Evolutionary conservation across 257 asterid species (phyloP).

Genomic region (Fraxinus pennsylvanica): DNA sequence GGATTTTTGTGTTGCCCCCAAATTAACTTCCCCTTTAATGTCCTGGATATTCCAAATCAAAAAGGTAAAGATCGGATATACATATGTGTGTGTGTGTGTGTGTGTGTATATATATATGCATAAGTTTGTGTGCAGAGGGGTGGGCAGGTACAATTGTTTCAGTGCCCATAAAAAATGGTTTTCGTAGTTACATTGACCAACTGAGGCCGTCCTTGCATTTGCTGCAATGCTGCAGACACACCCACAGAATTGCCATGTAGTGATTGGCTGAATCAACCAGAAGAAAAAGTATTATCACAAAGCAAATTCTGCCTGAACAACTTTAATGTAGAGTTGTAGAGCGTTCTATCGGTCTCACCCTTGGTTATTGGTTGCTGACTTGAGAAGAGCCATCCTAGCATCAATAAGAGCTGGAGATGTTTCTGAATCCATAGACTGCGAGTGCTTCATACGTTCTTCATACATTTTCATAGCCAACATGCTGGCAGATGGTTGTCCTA

Average conservation of each 20-base stretch:
- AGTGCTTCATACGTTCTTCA: constrained; percentile 92
- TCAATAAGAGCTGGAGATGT: constrained; percentile 74
- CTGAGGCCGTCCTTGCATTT: constrained; percentile 93
- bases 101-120: not conserved
- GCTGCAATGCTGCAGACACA: constrained; percentile 96
- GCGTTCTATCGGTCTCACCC: constrained; percentile 53
- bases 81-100: not conserved
- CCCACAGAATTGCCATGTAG: constrained; percentile 82
- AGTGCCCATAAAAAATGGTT: constrained; percentile 4
- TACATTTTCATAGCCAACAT: constrained; percentile 93
- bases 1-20: constrained; percentile 74
- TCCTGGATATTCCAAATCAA: constrained; percentile 50
- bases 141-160: not conserved
- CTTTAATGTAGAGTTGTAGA: constrained; percentile 9
- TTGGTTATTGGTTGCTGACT: constrained; percentile 85
- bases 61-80: constrained; percentile 11
- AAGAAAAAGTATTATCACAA: constrained; percentile 10
- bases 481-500: constrained; percentile 96
- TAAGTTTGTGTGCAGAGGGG: not conserved
- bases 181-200: constrained; percentile 57
- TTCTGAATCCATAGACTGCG: constrained; percentile 90
- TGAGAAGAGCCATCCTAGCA: constrained; percentile 96
- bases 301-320: not conserved
- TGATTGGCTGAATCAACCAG: constrained; percentile 77
- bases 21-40: constrained; percentile 68